A percentile compares a stretch with the other conserved stretches of the same genome.
Conservation (phyloP, 1,284 basidiomycete species). For the Athelia psychrophila region DNA sequence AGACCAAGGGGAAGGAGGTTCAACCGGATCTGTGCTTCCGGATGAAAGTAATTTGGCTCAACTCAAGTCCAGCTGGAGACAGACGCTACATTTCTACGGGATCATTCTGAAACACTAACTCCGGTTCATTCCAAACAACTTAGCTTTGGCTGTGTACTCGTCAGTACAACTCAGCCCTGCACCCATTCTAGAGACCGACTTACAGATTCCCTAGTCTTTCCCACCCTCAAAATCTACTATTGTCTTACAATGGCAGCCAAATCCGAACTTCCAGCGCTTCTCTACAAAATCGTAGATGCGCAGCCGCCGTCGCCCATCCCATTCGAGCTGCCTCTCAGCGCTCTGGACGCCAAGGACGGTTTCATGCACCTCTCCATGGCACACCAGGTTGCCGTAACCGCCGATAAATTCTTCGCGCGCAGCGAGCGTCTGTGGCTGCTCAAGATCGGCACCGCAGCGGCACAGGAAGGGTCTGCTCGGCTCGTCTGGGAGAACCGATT, state of each 20-base stretch:
- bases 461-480: constrained; percentile 36
- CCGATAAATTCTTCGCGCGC: constrained; percentile 50
- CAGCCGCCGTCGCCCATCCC: constrained; percentile 33
- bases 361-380: constrained; percentile 66
- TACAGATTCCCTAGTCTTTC: too few relatives aligned
- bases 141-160: too few relatives aligned
- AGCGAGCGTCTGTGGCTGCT: constrained; percentile 43
- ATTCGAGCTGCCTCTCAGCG: constrained; percentile 30
- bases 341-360: constrained; percentile 38
- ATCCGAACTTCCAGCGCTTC: background rate
- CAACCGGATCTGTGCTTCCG: too few relatives aligned
- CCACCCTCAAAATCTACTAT: too few relatives aligned
- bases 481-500: constrained; percentile 47
- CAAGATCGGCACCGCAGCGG: constrained; percentile 31
- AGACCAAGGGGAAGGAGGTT: too few relatives aligned
- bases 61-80: too few relatives aligned
- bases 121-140: too few relatives aligned
- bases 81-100: too few relatives aligned
- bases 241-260: background rate
- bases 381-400: constrained; percentile 49
- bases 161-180: too few relatives aligned
- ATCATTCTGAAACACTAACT: too few relatives aligned
- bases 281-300: constrained; percentile 4
- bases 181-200: too few relatives aligned
- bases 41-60: too few relatives aligned